A percentile compares a stretch with the other conserved stretches of the same genome.
phyloP scores from a whole-genome alignment of 495 filamentous ascomycete genomes.

The Tuber magnatum region DNA sequence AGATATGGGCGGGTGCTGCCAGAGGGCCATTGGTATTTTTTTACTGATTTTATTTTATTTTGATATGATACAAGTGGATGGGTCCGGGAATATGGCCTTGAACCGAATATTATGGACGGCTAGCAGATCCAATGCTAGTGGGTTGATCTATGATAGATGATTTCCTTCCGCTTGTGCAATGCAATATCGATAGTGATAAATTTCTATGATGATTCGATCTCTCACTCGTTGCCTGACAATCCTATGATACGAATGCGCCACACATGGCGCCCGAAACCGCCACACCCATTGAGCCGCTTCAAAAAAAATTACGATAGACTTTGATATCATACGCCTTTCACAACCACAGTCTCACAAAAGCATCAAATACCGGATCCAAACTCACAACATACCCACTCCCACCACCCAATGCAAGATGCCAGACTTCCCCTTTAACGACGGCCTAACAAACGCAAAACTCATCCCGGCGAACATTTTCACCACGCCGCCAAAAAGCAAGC shows the following conservation, averaged over 20 bases:
- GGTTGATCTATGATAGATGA: not conserved
- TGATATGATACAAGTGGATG: not conserved
- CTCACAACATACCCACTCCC: not conserved
- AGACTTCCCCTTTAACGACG: constrained; percentile 24
- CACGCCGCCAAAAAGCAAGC: constrained; percentile 16
- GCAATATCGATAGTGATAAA: not conserved
- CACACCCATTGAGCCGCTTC: not conserved
- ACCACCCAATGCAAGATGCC: constrained; percentile 13
- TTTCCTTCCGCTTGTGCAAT: not conserved
- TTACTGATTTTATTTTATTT: too few relatives aligned
- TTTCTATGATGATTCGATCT: too few relatives aligned
- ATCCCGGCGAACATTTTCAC: constrained; percentile 22
- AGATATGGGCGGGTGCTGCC: too few relatives aligned
- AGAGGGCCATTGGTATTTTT: too few relatives aligned
- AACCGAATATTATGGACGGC: not conserved
- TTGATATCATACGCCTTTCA: not conserved
- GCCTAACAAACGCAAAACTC: constrained; percentile 10
- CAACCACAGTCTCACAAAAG: not conserved
- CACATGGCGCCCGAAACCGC: not conserved
- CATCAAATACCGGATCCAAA: not conserved
- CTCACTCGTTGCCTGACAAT: not conserved
- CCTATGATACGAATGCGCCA: not conserved
- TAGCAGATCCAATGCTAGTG: not conserved
- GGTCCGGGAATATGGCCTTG: not conserved
- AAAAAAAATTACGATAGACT: not conserved